These are phyloP conservation scores for Thalassiosira hispida DNA, from an alignment of 352 stramenopile species.

Conservation along the genomic window DNA sequence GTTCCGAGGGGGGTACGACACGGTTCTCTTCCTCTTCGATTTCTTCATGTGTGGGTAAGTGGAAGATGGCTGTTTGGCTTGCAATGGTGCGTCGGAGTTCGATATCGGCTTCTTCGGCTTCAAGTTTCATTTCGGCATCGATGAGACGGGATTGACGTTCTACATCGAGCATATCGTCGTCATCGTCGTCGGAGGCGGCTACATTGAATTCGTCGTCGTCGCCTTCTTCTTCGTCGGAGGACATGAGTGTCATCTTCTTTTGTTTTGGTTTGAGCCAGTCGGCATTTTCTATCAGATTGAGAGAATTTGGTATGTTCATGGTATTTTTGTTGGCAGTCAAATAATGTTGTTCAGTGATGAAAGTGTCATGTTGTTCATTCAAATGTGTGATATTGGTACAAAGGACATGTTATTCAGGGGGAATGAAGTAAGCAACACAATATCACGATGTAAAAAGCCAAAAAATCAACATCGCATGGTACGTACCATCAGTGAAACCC, in stretches of 20 bases:
- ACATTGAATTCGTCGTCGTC: constrained; percentile 50
- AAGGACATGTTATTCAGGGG: too few relatives aligned
- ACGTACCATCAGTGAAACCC: constrained; percentile 73
- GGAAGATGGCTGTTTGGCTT: constrained; percentile 73
- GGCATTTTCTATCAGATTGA: constrained; percentile 62
- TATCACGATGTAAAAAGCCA: background rate
- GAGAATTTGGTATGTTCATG: background rate
- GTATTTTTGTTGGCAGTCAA: constrained; percentile 9
- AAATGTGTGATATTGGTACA: too few relatives aligned
- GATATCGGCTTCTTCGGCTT: constrained; percentile 77
- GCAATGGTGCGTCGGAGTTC: constrained; percentile 75
- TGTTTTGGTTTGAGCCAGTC: constrained; percentile 79
- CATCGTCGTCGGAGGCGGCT: constrained; percentile 47
- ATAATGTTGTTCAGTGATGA: too few relatives aligned
- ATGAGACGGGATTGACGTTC: constrained; percentile 78
- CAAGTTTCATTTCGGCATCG: constrained; percentile 70
- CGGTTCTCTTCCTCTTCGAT: constrained; percentile 81
- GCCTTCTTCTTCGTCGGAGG: constrained; percentile 56
- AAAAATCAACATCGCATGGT: background rate
- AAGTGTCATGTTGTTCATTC: too few relatives aligned
- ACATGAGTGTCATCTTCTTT: constrained; percentile 63
- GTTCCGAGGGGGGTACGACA: constrained; percentile 83
- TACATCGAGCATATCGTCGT: constrained; percentile 80
- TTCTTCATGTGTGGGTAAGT: constrained; percentile 80
- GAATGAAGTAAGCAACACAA: too few relatives aligned